These are phyloP conservation scores for Nectriaceae sp. DNA, from an alignment of 2,329 filamentous ascomycete genomes.

Conservation along the genomic window DNA sequence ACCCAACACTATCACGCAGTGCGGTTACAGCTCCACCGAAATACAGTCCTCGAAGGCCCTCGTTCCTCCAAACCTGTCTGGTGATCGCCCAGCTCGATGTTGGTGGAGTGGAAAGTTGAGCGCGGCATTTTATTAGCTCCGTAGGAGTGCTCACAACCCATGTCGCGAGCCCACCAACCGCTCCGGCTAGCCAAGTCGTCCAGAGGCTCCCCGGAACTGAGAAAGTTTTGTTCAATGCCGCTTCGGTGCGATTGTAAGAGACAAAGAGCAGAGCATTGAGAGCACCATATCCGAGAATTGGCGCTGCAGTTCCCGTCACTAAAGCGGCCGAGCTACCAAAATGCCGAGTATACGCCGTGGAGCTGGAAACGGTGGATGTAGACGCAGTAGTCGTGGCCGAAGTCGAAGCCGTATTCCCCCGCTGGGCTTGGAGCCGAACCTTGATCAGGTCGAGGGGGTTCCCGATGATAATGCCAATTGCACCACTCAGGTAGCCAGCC, in stretches of 20 bases:
- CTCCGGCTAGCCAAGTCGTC: slow-evolving; percentile 78
- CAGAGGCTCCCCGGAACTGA: slow-evolving; percentile 50
- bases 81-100: slow-evolving; percentile 65
- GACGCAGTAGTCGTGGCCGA: slow-evolving; percentile 7
- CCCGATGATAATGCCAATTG: slow-evolving; percentile 81
- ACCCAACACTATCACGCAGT: slow-evolving; percentile 84
- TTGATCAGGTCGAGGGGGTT: slow-evolving; percentile 76
- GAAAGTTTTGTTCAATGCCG: slow-evolving; percentile 51
- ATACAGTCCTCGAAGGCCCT: slow-evolving; percentile 73
- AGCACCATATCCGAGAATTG: slow-evolving; percentile 85
- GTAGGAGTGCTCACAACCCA: slow-evolving; percentile 87
- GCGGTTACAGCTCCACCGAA: slow-evolving; percentile 80
- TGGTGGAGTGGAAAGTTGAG: slow-evolving; percentile 61
- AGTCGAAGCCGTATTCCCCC: slow-evolving; percentile 8
- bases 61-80: slow-evolving; percentile 56
- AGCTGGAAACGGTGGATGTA: slow-evolving; percentile 9
- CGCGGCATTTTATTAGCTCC: slow-evolving; percentile 86
- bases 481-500: slow-evolving; percentile 89
- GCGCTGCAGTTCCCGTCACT: slow-evolving; percentile 73
- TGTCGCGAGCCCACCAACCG: slow-evolving; percentile 78
- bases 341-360: slow-evolving; percentile 12
- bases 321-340: slow-evolving; percentile 38
- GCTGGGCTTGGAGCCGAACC: slow-evolving; percentile 67
- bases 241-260: slow-evolving; percentile 83
- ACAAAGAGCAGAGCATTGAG: slow-evolving; percentile 90